phyloP scores from a whole-genome alignment of 75 land plant species.

The Cunninghamia lanceolata region DNA sequence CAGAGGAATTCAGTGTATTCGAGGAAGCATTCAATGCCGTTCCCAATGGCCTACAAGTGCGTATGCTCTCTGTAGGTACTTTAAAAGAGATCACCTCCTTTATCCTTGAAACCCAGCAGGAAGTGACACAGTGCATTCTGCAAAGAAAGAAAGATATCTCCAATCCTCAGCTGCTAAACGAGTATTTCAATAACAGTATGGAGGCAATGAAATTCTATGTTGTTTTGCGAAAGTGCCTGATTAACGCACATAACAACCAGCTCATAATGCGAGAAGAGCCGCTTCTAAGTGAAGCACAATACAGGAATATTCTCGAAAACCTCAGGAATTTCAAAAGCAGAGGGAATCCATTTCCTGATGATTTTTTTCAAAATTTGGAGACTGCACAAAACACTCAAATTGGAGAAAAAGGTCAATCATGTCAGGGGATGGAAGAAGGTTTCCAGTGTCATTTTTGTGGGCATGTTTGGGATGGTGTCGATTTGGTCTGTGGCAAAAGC shows the following conservation, averaged over 20 bases:
- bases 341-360: conserved; percentile 67
- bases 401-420: conserved; percentile 54
- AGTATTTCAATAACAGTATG: conserved; percentile 69
- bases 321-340: conserved; percentile 44
- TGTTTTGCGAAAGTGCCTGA: conserved; percentile 60
- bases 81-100: conserved; percentile 68
- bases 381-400: conserved; percentile 36
- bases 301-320: conserved; percentile 36
- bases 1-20: conserved; percentile 57
- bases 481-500: conserved; percentile 81
- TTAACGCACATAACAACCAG: conserved; percentile 51
- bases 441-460: conserved; percentile 60
- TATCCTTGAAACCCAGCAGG: conserved; percentile 74
- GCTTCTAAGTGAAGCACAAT: conserved; percentile 12
- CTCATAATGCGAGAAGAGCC: conserved; percentile 40
- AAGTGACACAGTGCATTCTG: conserved; percentile 77
- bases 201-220: conserved; percentile 72
- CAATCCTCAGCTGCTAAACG: conserved; percentile 66
- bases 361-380: conserved; percentile 59
- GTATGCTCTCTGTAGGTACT: conserved; percentile 62
- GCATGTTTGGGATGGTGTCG: conserved; percentile 62
- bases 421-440: conserved; percentile 78
- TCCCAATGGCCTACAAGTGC: conserved; percentile 51
- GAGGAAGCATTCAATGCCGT: conserved; percentile 64
- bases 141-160: conserved; percentile 72